Percentiles rank a stretch among this genome's conserved stretches.
phyloP scores from a whole-genome alignment of 192 early-diverging fungal species.

The Gamsiella multidivaricata region DNA sequence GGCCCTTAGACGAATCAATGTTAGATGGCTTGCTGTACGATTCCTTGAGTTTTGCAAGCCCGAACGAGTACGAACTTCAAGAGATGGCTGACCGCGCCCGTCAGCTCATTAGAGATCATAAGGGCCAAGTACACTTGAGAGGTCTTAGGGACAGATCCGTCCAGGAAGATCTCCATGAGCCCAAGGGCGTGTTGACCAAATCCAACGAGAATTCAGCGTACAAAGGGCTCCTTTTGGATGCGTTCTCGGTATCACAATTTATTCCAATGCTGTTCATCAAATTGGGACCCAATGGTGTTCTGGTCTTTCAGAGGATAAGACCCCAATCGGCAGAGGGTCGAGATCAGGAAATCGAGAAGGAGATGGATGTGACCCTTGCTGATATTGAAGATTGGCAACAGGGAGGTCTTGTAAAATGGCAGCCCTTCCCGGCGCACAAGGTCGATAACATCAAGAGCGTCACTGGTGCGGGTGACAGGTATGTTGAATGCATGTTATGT shows the following conservation, averaged over 20 bases:
- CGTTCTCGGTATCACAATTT: slow-evolving; percentile 56
- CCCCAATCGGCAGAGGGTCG: background rate
- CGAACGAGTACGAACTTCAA: slow-evolving; percentile 78
- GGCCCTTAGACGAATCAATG: slow-evolving; percentile 56
- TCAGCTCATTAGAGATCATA: slow-evolving; percentile 39
- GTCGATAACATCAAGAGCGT: slow-evolving; percentile 60
- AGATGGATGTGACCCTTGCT: background rate
- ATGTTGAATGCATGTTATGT: slow-evolving; percentile 3
- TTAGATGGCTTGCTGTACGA: slow-evolving; percentile 4
- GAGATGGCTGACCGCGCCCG: slow-evolving; percentile 61
- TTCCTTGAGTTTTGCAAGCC: slow-evolving; percentile 70
- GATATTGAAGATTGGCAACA: background rate
- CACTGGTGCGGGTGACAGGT: slow-evolving; percentile 85
- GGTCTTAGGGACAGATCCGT: slow-evolving; percentile 16
- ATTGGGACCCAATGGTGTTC: slow-evolving; percentile 71
- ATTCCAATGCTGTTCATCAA: slow-evolving; percentile 75
- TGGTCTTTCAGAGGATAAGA: slow-evolving; percentile 43
- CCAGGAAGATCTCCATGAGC: slow-evolving; percentile 5
- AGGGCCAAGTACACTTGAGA: slow-evolving; percentile 16
- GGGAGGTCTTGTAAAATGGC: slow-evolving; percentile 12
- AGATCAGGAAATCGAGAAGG: background rate
- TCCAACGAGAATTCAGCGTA: background rate
- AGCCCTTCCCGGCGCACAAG: slow-evolving; percentile 48
- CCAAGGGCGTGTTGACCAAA: background rate
- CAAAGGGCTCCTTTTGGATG: slow-evolving; percentile 19